phyloP scores from a whole-genome alignment of 176 grass and related monocot genomes.

The Carex littledalei region DNA sequence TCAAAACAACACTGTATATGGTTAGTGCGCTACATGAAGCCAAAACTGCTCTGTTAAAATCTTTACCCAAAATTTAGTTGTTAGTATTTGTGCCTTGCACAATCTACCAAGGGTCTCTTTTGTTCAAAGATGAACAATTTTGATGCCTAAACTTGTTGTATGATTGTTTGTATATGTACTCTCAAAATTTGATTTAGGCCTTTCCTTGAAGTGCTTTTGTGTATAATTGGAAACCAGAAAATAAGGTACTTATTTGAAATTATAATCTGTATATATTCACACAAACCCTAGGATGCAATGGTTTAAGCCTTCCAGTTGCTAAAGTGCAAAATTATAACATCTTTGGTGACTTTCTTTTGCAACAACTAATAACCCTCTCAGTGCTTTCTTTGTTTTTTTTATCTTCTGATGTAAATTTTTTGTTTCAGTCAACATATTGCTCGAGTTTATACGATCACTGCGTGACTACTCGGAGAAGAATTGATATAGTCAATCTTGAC shows the following conservation, averaged over 20 bases:
- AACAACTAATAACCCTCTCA: not conserved
- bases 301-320: not conserved
- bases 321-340: not conserved
- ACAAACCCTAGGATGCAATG: not conserved
- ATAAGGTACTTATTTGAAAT: not conserved
- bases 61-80: not conserved
- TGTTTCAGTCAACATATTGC: slow-evolving; percentile 80
- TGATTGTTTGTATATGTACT: not conserved
- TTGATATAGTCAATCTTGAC: slow-evolving; percentile 91
- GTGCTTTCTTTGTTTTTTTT: not conserved
- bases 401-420: slow-evolving; percentile 15
- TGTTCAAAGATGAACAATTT: not conserved
- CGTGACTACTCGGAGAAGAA: slow-evolving; percentile 42
- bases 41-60: too few relatives aligned
- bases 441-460: slow-evolving; percentile 77
- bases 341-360: not conserved
- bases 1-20: too few relatives aligned
- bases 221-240: not conserved
- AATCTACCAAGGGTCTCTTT: not conserved
- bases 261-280: not conserved
- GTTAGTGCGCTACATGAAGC: too few relatives aligned
- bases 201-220: not conserved
- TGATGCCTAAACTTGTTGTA: not conserved
- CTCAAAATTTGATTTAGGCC: not conserved
- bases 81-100: not conserved